phyloP scores from a whole-genome alignment of 345 rosid species.

The Draba incana region DNA sequence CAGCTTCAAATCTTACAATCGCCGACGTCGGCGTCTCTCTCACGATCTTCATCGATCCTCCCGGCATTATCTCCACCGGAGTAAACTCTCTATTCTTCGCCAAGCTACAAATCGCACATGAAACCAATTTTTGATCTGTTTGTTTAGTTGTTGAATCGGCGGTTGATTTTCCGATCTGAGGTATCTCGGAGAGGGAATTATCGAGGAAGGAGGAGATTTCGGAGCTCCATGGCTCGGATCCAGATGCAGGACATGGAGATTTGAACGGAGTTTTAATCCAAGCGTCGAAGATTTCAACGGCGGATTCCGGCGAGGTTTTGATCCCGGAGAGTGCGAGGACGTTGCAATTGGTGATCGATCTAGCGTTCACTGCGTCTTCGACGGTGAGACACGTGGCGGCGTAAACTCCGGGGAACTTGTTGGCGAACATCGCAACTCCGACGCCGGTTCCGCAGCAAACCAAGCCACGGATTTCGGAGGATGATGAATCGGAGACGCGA shows the following conservation, averaged over 20 bases:
- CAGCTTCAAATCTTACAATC: slow-evolving; percentile 72
- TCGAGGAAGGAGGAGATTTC: slow-evolving; percentile 59
- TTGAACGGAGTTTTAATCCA: slow-evolving; percentile 78
- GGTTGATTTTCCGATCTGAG: slow-evolving; percentile 49
- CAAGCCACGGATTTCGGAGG: slow-evolving; percentile 58
- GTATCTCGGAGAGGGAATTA: slow-evolving; percentile 54
- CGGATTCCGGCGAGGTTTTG: slow-evolving; percentile 59
- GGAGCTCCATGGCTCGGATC: slow-evolving; percentile 60
- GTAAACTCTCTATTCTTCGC: slow-evolving; percentile 63
- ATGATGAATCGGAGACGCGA: slow-evolving; percentile 60
- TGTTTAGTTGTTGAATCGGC: slow-evolving; percentile 8
- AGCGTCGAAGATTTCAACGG: slow-evolving; percentile 62
- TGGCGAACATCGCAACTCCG: slow-evolving; percentile 86
- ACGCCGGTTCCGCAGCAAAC: slow-evolving; percentile 82
- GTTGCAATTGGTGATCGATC: slow-evolving; percentile 82
- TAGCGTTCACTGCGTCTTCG: slow-evolving; percentile 65
- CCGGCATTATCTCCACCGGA: slow-evolving; percentile 71
- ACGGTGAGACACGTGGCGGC: slow-evolving; percentile 77
- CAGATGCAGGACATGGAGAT: slow-evolving; percentile 79
- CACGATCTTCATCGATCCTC: slow-evolving; percentile 89
- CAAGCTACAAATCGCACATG: slow-evolving; percentile 65
- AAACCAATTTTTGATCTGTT: neutral
- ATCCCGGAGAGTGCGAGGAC: slow-evolving; percentile 79
- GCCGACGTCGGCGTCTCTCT: slow-evolving; percentile 88
- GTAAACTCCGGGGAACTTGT: slow-evolving; percentile 82